A percentile compares a stretch with the other conserved stretches of the same genome.
phyloP scores from a whole-genome alignment of 805 yeast genomes.

The Candida nemodendra region DNA sequence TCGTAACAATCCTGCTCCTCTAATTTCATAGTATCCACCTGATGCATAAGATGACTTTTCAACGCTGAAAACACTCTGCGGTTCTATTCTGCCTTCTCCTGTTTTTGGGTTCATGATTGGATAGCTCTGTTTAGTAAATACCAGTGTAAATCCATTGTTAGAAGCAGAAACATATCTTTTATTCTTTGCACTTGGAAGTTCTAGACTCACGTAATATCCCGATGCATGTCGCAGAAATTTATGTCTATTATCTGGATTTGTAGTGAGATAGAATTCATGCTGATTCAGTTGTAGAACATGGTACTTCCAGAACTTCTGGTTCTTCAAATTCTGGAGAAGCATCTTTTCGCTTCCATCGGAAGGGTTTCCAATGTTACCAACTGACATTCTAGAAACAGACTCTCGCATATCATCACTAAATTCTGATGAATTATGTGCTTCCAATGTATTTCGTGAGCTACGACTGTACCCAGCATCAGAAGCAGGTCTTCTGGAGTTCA shows the following conservation, averaged over 20 bases:
- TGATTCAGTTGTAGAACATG: conserved; percentile 55
- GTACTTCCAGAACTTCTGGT: conserved; percentile 54
- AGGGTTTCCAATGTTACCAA: too few relatives aligned
- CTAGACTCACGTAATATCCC: conserved; percentile 52
- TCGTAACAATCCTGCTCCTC: conserved; percentile 17
- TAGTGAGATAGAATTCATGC: conserved; percentile 55
- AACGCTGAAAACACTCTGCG: conserved; percentile 19
- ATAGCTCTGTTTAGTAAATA: conserved; percentile 29
- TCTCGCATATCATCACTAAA: too few relatives aligned
- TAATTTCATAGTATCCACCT: conserved; percentile 23
- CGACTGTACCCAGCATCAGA: too few relatives aligned
- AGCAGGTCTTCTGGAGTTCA: too few relatives aligned
- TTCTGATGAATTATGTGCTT: too few relatives aligned
- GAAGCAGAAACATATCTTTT: conserved; percentile 13
- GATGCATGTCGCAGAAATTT: conserved; percentile 60
- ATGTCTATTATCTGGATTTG: conserved; percentile 65
- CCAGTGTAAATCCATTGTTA: conserved; percentile 32
- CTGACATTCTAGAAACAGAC: too few relatives aligned
- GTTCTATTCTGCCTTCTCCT: conserved; percentile 9
- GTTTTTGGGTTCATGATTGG: conserved; percentile 5
- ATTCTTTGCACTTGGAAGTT: conserved; percentile 15
- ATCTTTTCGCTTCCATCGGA: conserved; percentile 1
- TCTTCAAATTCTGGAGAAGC: conserved; percentile 1
- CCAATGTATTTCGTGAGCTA: too few relatives aligned
- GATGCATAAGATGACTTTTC: conserved; percentile 19